Base-by-base conservation (phyloP, 495 filamentous ascomycete genomes). In the Cryomyces minteri region DNA sequence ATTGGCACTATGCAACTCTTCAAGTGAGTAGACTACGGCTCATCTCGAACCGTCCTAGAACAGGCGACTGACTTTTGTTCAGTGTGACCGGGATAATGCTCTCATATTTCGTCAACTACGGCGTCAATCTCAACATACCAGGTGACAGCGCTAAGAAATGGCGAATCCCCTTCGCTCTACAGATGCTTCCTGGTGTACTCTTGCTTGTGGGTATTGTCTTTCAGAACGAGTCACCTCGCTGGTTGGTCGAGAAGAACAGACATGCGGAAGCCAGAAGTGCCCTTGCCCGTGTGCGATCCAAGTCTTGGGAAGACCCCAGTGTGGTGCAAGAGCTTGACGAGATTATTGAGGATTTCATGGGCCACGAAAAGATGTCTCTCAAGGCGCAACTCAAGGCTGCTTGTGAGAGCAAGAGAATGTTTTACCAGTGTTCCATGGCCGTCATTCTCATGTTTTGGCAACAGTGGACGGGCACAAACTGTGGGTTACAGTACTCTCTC, bases 361-460 rank as follows among this genome's bases (percentile, higher is more conserved):
- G 53, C 5, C 53, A 54, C 25, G 51, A 56, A 31, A 46, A 53
- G 45, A 45, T 60, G n/a, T 31, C 48, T 5, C 51, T 53, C n/a
- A 37, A 4, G 5, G 45, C 45, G 6, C 53, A 57, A 41, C 43
- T 54, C 4, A 49, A 51, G 40, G 51, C 54, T 5, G 41, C 45
- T 4, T 41, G 41, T 9, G 52, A 52, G 14, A 55, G 46, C 46
- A 56, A 56, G 46, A 39, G 44, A 5, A 51, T 56, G 48, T 54
- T 56, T 25, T 51, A 54, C 36, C 51, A 52, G 38, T 11, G 10
- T 41, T 41, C 40, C 11, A n/a, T 41, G 10, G 49, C 48, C 4
- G 49, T 58, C 5, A 52, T 63, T 43, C 54, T 63, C 41, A 59
- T 61, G 53, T 55, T 57, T 45, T 55, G 48, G 34, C 54, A 57